Percentiles rank a stretch among this genome's conserved stretches.
Conservation (phyloP, 78 protist species). For the Dictyostelium intermedium region DNA sequence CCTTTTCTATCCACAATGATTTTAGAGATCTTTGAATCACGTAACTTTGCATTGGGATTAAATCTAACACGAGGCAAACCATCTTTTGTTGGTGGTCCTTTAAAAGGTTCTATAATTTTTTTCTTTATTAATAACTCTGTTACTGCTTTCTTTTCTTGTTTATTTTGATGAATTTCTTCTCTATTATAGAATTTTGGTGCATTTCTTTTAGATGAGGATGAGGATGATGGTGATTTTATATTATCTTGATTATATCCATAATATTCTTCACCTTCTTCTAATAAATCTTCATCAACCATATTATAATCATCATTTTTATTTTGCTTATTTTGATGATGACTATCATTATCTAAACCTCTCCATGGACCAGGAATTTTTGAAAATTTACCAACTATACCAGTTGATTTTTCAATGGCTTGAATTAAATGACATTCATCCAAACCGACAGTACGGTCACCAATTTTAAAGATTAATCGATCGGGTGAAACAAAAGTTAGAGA, state of each 20-base stretch:
- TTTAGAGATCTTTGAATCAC: slow-evolving; percentile 13
- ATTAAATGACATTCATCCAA: slow-evolving; percentile 41
- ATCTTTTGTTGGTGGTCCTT: slow-evolving; percentile 30
- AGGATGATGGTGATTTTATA: not conserved
- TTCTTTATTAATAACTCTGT: slow-evolving; percentile 17
- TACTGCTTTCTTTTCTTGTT: slow-evolving; percentile 37
- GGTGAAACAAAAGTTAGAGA: slow-evolving; percentile 31
- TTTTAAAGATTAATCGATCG: slow-evolving; percentile 21
- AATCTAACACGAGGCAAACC: slow-evolving; percentile 63
- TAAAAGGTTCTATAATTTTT: slow-evolving; percentile 14
- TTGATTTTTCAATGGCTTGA: not conserved
- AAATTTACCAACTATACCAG: not conserved
- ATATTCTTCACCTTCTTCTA: not conserved
- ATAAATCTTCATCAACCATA: not conserved
- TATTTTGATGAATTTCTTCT: not conserved
- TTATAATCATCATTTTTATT: not conserved
- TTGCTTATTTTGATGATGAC: not conserved
- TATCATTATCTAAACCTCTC: not conserved
- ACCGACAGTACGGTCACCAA: slow-evolving; percentile 63
- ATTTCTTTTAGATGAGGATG: not conserved
- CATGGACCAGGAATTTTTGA: slow-evolving; percentile 69
- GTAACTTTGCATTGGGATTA: slow-evolving; percentile 65
- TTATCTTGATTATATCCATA: not conserved
- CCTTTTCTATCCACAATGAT: slow-evolving; percentile 60
- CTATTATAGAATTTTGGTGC: not conserved